Evolutionary conservation across 2,329 filamentous ascomycete genomes (phyloP), one percentile per base, ranked within the genome.

Genomic region (Chaetothyriales sp.): DNA sequence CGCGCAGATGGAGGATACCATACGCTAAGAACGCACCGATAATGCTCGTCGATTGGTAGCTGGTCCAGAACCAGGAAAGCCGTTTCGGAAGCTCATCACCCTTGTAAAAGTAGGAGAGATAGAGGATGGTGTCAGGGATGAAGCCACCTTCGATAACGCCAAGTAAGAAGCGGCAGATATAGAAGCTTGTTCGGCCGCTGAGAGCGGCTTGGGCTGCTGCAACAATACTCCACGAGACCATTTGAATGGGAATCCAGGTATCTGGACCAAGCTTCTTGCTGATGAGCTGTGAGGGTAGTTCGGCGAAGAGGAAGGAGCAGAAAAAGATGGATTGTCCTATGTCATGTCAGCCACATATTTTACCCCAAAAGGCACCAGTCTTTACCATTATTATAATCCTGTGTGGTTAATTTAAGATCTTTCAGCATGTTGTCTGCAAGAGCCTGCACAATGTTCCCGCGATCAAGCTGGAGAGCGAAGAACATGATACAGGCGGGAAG

Each of bases 61-160:
- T 74, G 0, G 79, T 78, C 84, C 83, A 88, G 67, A 87, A 87
- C 60, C 73, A 78, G 57, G 78, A 77, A 18, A 88, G 67, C 1
- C 84, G 75, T 9, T 76, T 73, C 0, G 83, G 81, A 0, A 89
- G 69, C 62, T 88, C 84, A 49, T 73, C 73, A 0, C 78, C 78
- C 45, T 78, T 87, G 67, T 87, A 89, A 65, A 83, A 89, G 64
- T 88, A 88, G 44, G 18, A 59, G 12, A 59, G 50, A 36, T 58
- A 60, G 1, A 69, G 53, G 43, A 61, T 61, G 12, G 53, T 58
- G 43, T 58, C 57, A n/a, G 57, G 57, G 28, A 82, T 81, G 55
- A 82, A 82, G 26, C 45, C 45, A 5, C 73, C 74, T 63, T 74
- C 66, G 44, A 73, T 63, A 0, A 75, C 58, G 1, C 70, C 73